A percentile compares a stretch with the other conserved stretches of the same genome.
These are phyloP conservation scores for Venturia aucupariae DNA, from an alignment of 2,329 filamentous ascomycete species.

Conservation along the genomic window DNA sequence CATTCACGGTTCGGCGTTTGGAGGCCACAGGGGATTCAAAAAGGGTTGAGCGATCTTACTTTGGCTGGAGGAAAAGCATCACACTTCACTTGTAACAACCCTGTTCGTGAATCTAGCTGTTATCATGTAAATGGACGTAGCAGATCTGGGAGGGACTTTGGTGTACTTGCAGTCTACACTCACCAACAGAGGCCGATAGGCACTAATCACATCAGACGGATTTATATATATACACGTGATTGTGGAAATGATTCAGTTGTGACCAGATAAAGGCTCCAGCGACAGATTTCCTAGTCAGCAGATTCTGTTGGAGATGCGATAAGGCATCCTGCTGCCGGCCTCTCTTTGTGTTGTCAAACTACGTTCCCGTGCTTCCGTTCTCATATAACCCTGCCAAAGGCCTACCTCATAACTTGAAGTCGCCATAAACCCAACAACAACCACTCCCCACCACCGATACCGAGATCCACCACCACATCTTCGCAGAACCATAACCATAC, in stretches of 20 bases:
- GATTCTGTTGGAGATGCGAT: background rate
- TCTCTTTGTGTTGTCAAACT: background rate
- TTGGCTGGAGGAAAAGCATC: background rate
- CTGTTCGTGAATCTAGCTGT: background rate
- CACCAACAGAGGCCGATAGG: background rate
- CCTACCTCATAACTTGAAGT: background rate
- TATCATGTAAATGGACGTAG: background rate
- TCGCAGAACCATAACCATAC: background rate
- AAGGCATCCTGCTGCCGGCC: background rate
- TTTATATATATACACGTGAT: background rate
- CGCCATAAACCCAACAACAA: background rate
- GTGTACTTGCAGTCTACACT: background rate
- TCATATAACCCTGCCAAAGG: constrained; percentile 1
- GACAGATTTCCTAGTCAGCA: background rate
- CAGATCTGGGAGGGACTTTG: background rate
- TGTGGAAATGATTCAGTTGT: background rate
- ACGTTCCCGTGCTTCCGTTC: background rate
- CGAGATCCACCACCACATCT: background rate
- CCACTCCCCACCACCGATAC: background rate
- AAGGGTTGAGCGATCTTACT: constrained; percentile 5
- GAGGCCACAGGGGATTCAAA: background rate
- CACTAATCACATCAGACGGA: background rate
- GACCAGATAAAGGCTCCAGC: background rate
- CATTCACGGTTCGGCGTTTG: background rate
- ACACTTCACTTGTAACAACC: background rate